These are phyloP conservation scores for Aspergillus eucalypticola DNA, from an alignment of 2,329 filamentous ascomycete species.

Conservation along the genomic window DNA sequence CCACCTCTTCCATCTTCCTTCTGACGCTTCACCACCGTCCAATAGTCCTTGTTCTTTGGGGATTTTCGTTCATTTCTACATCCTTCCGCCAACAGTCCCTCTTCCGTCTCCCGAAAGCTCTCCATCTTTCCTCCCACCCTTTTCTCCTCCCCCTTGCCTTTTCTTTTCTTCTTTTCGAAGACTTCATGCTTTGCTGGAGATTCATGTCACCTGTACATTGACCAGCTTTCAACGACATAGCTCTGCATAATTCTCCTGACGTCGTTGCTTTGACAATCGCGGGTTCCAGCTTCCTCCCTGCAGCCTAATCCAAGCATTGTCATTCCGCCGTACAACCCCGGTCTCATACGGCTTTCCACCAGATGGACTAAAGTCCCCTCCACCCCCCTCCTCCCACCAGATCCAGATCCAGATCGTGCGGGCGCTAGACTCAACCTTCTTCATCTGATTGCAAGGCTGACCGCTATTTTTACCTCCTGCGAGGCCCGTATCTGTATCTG, in stretches of 20 bases:
- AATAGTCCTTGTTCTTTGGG: background rate
- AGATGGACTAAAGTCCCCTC: constrained; percentile 21
- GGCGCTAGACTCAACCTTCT: constrained; percentile 11
- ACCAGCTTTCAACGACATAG: constrained; percentile 12
- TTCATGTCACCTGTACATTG: constrained; percentile 13
- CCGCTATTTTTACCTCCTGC: constrained; percentile 31
- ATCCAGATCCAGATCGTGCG: constrained; percentile 11
- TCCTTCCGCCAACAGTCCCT: constrained; percentile 7
- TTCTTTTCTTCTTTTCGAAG: background rate
- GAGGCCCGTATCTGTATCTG: constrained; percentile 20
- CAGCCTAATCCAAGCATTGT: constrained; percentile 20
- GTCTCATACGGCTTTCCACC: constrained; percentile 12
- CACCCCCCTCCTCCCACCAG: constrained; percentile 7
- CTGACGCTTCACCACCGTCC: background rate
- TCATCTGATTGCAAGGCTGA: constrained; percentile 22
- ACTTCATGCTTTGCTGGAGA: constrained; percentile 4
- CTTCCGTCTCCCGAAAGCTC: constrained; percentile 7
- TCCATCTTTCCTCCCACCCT: background rate
- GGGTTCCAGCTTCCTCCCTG: constrained; percentile 17
- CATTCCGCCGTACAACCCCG: constrained; percentile 19
- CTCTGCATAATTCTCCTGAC: constrained; percentile 15
- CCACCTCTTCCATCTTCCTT: background rate
- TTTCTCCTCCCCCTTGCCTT: constrained; percentile 11
- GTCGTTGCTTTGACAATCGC: constrained; percentile 13
- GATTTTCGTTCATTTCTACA: constrained; percentile 8